Percentiles rank a stretch among this genome's conserved stretches.
Conservation (phyloP, 805 yeast species). For the Kazachstania kunashirensis region DNA sequence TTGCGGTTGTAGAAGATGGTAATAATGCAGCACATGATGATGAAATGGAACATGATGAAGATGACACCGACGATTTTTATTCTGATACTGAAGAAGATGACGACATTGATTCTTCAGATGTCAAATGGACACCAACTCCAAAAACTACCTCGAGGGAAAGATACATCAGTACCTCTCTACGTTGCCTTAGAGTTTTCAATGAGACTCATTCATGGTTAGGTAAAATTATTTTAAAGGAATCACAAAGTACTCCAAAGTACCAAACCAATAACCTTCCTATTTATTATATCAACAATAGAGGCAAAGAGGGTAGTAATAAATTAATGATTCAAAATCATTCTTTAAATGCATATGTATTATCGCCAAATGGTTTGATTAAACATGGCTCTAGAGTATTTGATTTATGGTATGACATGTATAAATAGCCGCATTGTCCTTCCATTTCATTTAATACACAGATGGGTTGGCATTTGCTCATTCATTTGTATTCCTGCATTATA, state of each 20-base stretch:
- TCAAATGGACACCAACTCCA: constrained; percentile 42
- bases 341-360: constrained; percentile 21
- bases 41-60: constrained; percentile 1
- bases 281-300: constrained; percentile 2
- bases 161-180: constrained; percentile 40
- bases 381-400: constrained; percentile 8
- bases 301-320: background rate
- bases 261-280: constrained; percentile 22
- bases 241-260: constrained; percentile 13
- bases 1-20: too few species aligned
- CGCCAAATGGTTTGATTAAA: constrained; percentile 23
- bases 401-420: constrained; percentile 5
- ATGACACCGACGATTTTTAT: constrained; percentile 5
- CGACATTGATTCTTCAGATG: constrained; percentile 7
- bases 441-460: background rate
- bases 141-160: constrained; percentile 33
- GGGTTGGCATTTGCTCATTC: too few species aligned
- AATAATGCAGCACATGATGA: too few species aligned
- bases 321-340: constrained; percentile 17
- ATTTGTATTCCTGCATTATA: too few species aligned
- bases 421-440: background rate
- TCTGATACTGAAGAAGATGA: background rate
- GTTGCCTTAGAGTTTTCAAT: constrained; percentile 47
- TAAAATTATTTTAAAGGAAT: constrained; percentile 32
- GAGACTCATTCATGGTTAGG: constrained; percentile 47